A percentile compares a stretch with the other conserved stretches of the same genome.
Evolutionary conservation across 306 rosid species (phyloP).

Genomic region (Malus sieversii): DNA sequence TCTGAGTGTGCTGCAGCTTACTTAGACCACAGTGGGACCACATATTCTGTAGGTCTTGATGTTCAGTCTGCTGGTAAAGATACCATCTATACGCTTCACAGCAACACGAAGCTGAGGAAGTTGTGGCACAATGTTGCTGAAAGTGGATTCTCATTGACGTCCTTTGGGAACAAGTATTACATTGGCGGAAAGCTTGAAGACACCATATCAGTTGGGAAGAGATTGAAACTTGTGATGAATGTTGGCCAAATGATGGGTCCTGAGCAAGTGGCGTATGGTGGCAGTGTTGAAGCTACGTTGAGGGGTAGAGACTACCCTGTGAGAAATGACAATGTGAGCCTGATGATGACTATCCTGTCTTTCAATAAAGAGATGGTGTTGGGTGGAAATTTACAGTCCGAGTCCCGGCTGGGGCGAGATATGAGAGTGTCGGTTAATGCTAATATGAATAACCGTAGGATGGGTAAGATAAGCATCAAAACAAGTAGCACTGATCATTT

Average conservation of each 20-base stretch:
- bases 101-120: constrained; percentile 59
- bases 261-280: constrained; percentile 78
- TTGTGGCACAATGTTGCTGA: constrained; percentile 55
- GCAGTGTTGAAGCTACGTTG: constrained; percentile 62
- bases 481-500: constrained; percentile 73
- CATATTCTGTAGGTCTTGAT: constrained; percentile 62
- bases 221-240: constrained; percentile 61
- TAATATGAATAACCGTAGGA: constrained; percentile 75
- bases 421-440: constrained; percentile 55
- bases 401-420: constrained; percentile 60
- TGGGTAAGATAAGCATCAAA: constrained; percentile 78
- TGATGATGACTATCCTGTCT: constrained; percentile 63
- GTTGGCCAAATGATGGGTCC: constrained; percentile 63
- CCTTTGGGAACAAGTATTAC: constrained; percentile 58
- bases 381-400: constrained; percentile 70
- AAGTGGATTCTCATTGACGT: constrained; percentile 74
- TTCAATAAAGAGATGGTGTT: constrained; percentile 69
- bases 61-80: constrained; percentile 76
- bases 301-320: constrained; percentile 82
- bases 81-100: constrained; percentile 52
- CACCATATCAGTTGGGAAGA: constrained; percentile 64
- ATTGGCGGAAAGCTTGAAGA: constrained; percentile 88
- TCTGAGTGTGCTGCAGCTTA: constrained; percentile 78
- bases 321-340: constrained; percentile 55
- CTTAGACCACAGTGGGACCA: constrained; percentile 50